phyloP scores from a whole-genome alignment of 176 grass and related monocot genomes.

The Aegilops bicornis region DNA sequence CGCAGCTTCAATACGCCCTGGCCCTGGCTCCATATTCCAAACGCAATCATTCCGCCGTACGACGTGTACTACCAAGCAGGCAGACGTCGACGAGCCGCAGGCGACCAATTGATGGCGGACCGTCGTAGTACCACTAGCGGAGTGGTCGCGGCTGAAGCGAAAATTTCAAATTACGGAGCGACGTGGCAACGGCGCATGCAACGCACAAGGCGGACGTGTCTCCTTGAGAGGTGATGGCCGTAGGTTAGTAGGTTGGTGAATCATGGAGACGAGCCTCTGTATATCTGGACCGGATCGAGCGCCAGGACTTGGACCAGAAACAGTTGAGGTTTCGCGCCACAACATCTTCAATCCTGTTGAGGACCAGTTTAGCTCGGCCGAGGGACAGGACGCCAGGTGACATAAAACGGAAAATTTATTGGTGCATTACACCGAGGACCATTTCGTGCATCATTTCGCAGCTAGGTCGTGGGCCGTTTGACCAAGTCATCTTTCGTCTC shows the following conservation, averaged over 20 bases:
- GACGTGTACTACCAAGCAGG: neutral
- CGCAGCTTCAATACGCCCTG: neutral
- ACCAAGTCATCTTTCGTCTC: neutral
- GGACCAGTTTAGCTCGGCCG: constrained; percentile 2
- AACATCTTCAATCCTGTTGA: neutral
- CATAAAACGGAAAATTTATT: constrained; percentile 23
- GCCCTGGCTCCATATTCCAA: neutral
- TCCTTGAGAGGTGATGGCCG: neutral
- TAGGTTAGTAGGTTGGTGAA: neutral
- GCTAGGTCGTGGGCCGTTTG: neutral
- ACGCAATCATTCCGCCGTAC: neutral
- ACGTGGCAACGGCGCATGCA: too few species aligned
- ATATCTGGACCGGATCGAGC: neutral
- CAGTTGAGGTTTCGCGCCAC: neutral
- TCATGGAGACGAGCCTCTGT: neutral
- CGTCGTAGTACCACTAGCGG: too few species aligned
- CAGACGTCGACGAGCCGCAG: neutral
- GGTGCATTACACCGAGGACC: neutral
- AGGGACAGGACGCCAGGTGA: constrained; percentile 7
- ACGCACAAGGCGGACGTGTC: neutral
- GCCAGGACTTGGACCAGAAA: neutral
- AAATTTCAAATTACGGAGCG: too few species aligned
- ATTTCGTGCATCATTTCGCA: neutral
- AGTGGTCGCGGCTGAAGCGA: neutral
- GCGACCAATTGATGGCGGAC: neutral